Conservation (phyloP, 108 stramenopile genomes). For the Fragilaria crotonensis region DNA sequence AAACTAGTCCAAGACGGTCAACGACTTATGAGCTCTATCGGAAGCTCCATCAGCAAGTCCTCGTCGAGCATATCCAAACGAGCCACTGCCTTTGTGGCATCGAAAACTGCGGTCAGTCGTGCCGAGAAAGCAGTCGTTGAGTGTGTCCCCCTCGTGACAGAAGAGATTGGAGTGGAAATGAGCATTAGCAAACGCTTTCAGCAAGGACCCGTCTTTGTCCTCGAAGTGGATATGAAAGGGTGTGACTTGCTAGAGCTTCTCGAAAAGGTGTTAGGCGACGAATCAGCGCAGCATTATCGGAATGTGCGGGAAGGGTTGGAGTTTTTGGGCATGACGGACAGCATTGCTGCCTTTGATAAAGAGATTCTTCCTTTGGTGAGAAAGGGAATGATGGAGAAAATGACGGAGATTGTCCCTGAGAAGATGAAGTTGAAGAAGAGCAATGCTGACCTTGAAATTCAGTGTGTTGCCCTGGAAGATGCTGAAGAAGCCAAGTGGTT, state of each 20-base stretch:
- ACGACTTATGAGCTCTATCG: conserved; percentile 5
- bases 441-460: conserved; percentile 8
- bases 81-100: conserved; percentile 8
- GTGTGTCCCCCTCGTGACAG: conserved; percentile 5
- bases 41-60: conserved; percentile 4
- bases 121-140: conserved; percentile 9
- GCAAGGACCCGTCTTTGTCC: conserved; percentile 13
- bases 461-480: conserved; percentile 19
- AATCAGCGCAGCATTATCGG: conserved; percentile 7
- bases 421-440: conserved; percentile 14
- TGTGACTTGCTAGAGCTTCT: conserved; percentile 3
- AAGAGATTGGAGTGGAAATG: conserved; percentile 8
- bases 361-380: conserved; percentile 12
- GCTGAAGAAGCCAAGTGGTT: conserved; percentile 15
- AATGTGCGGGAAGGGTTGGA: neutral
- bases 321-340: conserved; percentile 7
- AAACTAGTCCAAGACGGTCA: conserved; percentile 1
- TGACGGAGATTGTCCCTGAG: conserved; percentile 7
- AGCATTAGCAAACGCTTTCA: conserved; percentile 13
- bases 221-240: conserved; percentile 12
- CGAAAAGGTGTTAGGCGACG: conserved; percentile 5
- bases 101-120: conserved; percentile 14
- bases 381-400: conserved; percentile 14
- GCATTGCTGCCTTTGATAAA: conserved; percentile 4
- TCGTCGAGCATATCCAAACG: neutral